Evolutionary conservation across 179 eudicot genomes (phyloP), one percentile per base, ranked within the genome.

Genomic region (Spinacia oleracea): DNA sequence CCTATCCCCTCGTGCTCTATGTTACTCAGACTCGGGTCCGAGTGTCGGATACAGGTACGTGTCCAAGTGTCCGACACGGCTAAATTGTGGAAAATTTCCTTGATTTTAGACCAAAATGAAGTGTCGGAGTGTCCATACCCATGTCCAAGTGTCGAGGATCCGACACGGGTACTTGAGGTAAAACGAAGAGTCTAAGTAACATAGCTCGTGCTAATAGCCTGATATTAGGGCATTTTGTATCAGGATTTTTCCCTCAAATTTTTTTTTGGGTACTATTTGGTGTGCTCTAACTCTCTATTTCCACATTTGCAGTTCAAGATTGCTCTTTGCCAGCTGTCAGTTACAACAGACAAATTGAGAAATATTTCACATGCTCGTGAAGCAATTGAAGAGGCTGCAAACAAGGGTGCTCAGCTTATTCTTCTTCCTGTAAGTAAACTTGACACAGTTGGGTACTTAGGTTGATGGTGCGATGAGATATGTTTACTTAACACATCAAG

Each of bases 311-410:
- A 93, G 96, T 93, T 90, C 79, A 93, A 91, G 84, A 90, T 93
- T 79, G 94, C 85, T 43, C 87, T 93, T 69, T 93, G 98, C 88
- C 97, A 93, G 68, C 84, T 91, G 79, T 82, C 84, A 10, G 94
- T 91, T 84, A 93, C 98, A 6, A 76, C 86, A 0, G 94, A 91
- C 83, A 93, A 93, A 82, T 86, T 79, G 85, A 88, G 88, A 78
- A 93, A 93, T 75, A 93, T 93, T 72, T 84, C 81, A 74, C 98
- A 90, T 85, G 98, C 98, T 53, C 87, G 91, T 35, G 70, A 83
- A 74, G 94, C 92, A 12, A 81, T 93, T 27, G 86, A 84, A 66
- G 92, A 91, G 80, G 98, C 97, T 78, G 94, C 92, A 29, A 77
- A 82, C 64, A 90, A 85, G 86, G 97, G 94, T 70, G 93, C 97